phyloP scores from a whole-genome alignment of 2,329 filamentous ascomycete genomes.

The Cordyceps fumosorosea region DNA sequence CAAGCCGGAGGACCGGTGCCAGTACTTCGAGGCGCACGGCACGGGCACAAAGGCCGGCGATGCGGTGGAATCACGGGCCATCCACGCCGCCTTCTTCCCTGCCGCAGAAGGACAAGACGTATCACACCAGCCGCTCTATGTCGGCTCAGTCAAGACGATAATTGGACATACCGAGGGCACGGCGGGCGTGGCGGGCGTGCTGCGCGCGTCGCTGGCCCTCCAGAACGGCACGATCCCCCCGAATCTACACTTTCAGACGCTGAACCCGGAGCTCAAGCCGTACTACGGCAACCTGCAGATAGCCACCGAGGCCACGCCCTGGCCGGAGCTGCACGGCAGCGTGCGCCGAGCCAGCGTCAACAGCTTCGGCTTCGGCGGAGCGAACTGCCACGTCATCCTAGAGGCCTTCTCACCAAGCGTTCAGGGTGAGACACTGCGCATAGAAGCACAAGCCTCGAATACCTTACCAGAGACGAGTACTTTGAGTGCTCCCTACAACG shows the following conservation, averaged over 20 bases:
- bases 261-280: conserved; percentile 19
- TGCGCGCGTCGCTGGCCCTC: conserved; percentile 20
- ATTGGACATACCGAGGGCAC: conserved; percentile 24
- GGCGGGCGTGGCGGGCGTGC: conserved; percentile 22
- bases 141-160: conserved; percentile 22
- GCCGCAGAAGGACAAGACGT: neutral
- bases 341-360: conserved; percentile 17
- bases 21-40: conserved; percentile 36
- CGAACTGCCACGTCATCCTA: conserved; percentile 21
- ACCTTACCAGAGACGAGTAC: no score
- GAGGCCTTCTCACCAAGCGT: conserved; percentile 13
- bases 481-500: neutral
- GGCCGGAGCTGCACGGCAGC: conserved; percentile 14
- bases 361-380: conserved; percentile 23
- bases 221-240: conserved; percentile 18
- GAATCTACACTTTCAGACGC: conserved; percentile 19
- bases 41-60: conserved; percentile 46
- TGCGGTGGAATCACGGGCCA: conserved; percentile 39
- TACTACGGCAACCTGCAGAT: conserved; percentile 18
- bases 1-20: conserved; percentile 23
- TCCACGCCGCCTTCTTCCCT: conserved; percentile 1
- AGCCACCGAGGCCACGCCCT: conserved; percentile 6
- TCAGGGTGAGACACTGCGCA: neutral
- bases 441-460: neutral
- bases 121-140: conserved; percentile 11